phyloP scores from a whole-genome alignment of 257 asterid genomes.

The Capsicum pubescens region DNA sequence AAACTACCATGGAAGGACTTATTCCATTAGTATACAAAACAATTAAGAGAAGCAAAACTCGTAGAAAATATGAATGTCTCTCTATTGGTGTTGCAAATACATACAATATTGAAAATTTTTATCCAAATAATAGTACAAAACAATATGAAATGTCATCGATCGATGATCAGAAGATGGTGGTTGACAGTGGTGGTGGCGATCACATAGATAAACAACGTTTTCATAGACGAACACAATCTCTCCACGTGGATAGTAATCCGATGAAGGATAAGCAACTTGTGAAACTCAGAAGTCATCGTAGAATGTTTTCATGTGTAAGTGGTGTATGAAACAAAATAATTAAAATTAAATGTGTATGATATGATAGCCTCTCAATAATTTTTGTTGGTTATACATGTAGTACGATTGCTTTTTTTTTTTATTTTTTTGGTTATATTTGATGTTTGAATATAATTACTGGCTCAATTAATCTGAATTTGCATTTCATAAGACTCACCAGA shows the following conservation, averaged over 20 bases:
- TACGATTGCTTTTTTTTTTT: too few relatives aligned
- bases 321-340: conserved; percentile 35
- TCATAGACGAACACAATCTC: conserved; percentile 31
- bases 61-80: conserved; percentile 32
- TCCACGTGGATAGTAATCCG: background rate
- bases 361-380: background rate
- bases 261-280: conserved; percentile 48
- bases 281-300: conserved; percentile 56
- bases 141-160: background rate
- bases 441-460: too few relatives aligned
- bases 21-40: conserved; percentile 34
- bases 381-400: background rate
- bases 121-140: conserved; percentile 27
- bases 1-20: conserved; percentile 32
- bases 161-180: background rate
- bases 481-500: too few relatives aligned
- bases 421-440: background rate
- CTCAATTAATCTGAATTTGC: too few relatives aligned
- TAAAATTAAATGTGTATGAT: background rate
- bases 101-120: conserved; percentile 1
- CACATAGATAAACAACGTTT: conserved; percentile 33
- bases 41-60: conserved; percentile 33
- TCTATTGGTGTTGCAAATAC: conserved; percentile 17
- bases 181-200: background rate
- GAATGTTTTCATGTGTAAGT: conserved; percentile 60